phyloP scores from a whole-genome alignment of 1,284 basidiomycete species.

The Laetiporus sulphureus region DNA sequence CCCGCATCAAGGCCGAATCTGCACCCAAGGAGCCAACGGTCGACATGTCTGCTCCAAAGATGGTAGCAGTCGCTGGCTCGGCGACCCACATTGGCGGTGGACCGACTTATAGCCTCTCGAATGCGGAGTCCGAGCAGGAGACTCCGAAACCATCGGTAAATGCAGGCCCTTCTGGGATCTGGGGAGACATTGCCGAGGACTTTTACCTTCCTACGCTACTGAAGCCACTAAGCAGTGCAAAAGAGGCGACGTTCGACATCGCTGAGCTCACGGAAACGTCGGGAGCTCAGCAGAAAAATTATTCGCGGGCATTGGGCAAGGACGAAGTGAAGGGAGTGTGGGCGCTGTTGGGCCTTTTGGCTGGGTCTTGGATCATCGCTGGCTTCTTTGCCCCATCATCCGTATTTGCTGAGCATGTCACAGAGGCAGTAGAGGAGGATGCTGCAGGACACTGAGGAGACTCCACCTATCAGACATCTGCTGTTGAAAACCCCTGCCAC shows the following conservation, averaged over 20 bases:
- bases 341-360: conserved; percentile 46
- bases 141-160: conserved; percentile 7
- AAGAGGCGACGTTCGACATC: conserved; percentile 14
- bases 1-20: conserved; percentile 29
- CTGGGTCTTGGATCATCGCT: conserved; percentile 45
- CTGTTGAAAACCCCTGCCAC: neutral
- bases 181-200: conserved; percentile 31
- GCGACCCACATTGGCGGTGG: conserved; percentile 59
- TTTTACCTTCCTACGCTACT: conserved; percentile 30
- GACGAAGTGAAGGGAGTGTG: conserved; percentile 50
- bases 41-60: conserved; percentile 45
- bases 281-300: conserved; percentile 23
- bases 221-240: conserved; percentile 8
- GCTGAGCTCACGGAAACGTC: conserved; percentile 21
- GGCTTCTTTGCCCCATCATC: conserved; percentile 29
- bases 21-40: conserved; percentile 14
- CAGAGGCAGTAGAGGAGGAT: conserved; percentile 13
- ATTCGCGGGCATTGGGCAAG: conserved; percentile 38
- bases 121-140: conserved; percentile 2
- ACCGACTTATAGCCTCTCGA: conserved; percentile 49
- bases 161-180: conserved; percentile 15
- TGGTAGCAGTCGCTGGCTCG: conserved; percentile 66
- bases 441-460: conserved; percentile 5
- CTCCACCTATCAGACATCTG: neutral
- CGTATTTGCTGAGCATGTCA: conserved; percentile 17